Evolutionary conservation across 2,329 filamentous ascomycete species (phyloP), one percentile per base, ranked within the genome.

Genomic region (Pseudopithomyces maydicus): DNA sequence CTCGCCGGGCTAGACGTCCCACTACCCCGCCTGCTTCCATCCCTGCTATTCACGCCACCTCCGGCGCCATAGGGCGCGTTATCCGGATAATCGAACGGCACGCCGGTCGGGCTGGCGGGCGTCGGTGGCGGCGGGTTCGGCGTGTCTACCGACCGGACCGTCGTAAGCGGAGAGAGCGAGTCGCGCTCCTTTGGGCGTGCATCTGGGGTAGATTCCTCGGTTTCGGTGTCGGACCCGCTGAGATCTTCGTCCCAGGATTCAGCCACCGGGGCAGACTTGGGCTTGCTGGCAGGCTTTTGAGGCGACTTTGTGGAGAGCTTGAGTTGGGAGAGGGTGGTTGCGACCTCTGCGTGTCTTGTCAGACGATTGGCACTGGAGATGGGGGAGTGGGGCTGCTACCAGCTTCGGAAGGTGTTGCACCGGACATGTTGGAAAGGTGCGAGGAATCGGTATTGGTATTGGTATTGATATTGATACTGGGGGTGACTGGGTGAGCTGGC

Each of bases 231-330:
- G 3, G 67, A 72, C 45, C 64, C 55, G 80, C 80, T 46, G 32
- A 83, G 81, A 54, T 90, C 90, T 67, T 95, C 89, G 76, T 92
- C 90, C 90, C 90, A 93, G 42, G 88, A 91, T 62, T 92, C 90
- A 52, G 83, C 85, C 19, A 89, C 79, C 17, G 76, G 67, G 46
- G 68, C 69, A 52, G 68, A 63, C 58, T 78, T 77, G 36, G 64
- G 67, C 54, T 74, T 74, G 43, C 69, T 59, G 3, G 67, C 61
- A 33, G 67, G 62, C 55, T 70, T 74, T 32, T 68, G 64, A 41
- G 69, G 77, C 32, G 62, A 51, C 55, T 65, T 72, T 53, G 73
- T 69, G 49, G 66, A 69, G 61, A 77, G 66, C 47, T 75, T 62
- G 53, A 77, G 74, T 54, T 71, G 67, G 2, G 69, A 65, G 64